Base-by-base conservation (phyloP, 257 asterid species). In the Dorcoceras hygrometricum region DNA sequence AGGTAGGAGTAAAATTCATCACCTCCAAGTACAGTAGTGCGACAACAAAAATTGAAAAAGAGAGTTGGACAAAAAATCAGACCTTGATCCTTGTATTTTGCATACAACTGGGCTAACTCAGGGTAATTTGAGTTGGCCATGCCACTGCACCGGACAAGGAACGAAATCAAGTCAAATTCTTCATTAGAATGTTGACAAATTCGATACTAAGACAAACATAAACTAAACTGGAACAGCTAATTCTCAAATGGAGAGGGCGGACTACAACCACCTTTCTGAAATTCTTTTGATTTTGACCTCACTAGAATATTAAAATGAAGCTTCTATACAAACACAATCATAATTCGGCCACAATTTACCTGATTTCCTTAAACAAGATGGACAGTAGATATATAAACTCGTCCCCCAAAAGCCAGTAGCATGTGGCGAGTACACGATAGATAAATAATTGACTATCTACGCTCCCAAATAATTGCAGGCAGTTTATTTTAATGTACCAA, bases 71-170 rank as follows among this genome's bases (percentile, higher is more conserved):
- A 67, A 65, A 50, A 19, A 61, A 36, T 59, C 82, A 24, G 61
- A 89, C 96, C 97, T 90, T 90, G 78, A 60, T 85, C 87, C 91
- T 88, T 93, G 85, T 90, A 90, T 32, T 83, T 79, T 70, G 81
- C 81, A 54, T 93, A 90, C 14, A 93, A 14, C 76, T 81, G 69
- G 0, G 91, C 69, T 87, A 93, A 60, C 79, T 86, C 97, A 0
- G 88, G 79, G 82, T 90, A 90, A 69, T 93, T 93, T 11, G 93
- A 81, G 73, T 88, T 83, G 24, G 99, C 81, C 79, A 93, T 83
- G 18, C 99, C 99, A 80, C 99, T 93, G 90, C 69, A 73, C 14
- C 75, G 77, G 8, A 26, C 18, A 67, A 68, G 4, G 62, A 22
- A 55, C 2, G 23, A 64, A 7, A 60, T 48, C 62, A 31, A 57